Evolutionary conservation across 139 green algal species (phyloP).

Genomic region (Closterium sp.): DNA sequence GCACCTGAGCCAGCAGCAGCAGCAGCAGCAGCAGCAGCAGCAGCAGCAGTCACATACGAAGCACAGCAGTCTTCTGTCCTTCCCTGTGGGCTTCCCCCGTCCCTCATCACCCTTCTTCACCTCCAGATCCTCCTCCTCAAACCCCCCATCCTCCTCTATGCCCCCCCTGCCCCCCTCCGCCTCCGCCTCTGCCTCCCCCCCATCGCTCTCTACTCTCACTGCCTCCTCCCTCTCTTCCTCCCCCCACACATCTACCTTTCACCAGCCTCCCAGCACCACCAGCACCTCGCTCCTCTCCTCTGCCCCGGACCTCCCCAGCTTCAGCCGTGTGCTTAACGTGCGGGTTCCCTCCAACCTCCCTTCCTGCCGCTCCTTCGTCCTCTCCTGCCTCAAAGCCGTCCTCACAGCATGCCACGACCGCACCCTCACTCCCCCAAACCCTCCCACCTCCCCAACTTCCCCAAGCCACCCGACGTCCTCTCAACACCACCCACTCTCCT

Average conservation of each 20-base stretch:
- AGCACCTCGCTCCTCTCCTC: neutral
- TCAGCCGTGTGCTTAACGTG: neutral
- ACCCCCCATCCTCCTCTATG: neutral
- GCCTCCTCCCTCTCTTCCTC: neutral
- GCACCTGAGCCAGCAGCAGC: neutral
- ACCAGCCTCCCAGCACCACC: neutral
- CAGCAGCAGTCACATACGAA: neutral
- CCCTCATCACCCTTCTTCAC: neutral
- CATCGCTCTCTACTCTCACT: neutral
- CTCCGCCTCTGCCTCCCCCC: neutral
- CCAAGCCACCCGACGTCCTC: neutral
- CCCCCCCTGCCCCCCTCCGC: neutral
- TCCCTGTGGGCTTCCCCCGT: neutral
- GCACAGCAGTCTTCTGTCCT: neutral
- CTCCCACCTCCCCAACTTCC: neutral
- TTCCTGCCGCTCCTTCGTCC: constrained; percentile 5
- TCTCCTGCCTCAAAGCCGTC: constrained; percentile 9
- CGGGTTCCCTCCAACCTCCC: neutral
- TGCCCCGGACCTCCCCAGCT: neutral
- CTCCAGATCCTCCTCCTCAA: neutral
- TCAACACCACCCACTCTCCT: neutral
- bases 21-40: neutral
- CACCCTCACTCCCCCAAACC: neutral
- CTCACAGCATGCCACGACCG: constrained; percentile 7
- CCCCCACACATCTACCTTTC: neutral